phyloP scores from a whole-genome alignment of 1,284 basidiomycete species.

The Filobasidium uniguttulatum region DNA sequence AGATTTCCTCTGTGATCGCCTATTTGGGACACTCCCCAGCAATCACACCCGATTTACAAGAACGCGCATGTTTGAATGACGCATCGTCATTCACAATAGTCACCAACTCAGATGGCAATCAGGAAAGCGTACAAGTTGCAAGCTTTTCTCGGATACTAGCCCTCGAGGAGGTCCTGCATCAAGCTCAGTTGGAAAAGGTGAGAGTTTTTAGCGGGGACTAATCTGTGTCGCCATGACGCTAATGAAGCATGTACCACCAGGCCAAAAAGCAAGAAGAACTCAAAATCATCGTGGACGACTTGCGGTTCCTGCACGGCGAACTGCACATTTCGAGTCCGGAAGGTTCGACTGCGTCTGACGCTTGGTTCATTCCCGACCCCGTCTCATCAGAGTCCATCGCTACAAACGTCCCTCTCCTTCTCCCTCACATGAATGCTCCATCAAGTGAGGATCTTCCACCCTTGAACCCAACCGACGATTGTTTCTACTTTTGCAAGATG shows the following conservation, averaged over 20 bases:
- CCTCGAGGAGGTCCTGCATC: constrained; percentile 19
- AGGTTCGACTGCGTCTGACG: background rate
- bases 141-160: constrained; percentile 18
- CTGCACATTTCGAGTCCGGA: constrained; percentile 25
- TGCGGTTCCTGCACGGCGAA: constrained; percentile 31
- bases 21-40: too few species aligned
- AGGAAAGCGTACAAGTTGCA: background rate
- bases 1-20: too few species aligned
- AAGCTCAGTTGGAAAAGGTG: constrained; percentile 27
- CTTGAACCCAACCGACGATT: background rate
- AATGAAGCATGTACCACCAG: constrained; percentile 14
- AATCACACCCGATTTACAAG: too few species aligned
- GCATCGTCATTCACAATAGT: background rate
- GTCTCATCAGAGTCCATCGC: background rate
- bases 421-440: constrained; percentile 1
- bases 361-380: constrained; percentile 1
- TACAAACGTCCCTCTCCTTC: background rate
- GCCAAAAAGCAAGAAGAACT: constrained; percentile 21
- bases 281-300: constrained; percentile 24
- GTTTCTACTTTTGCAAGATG: background rate
- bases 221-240: background rate
- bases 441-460: constrained; percentile 3
- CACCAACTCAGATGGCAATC: background rate
- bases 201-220: constrained; percentile 1
- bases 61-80: too few species aligned